phyloP scores from a whole-genome alignment of 2,329 filamentous ascomycete species.

The Pseudocercospora fuligena region DNA sequence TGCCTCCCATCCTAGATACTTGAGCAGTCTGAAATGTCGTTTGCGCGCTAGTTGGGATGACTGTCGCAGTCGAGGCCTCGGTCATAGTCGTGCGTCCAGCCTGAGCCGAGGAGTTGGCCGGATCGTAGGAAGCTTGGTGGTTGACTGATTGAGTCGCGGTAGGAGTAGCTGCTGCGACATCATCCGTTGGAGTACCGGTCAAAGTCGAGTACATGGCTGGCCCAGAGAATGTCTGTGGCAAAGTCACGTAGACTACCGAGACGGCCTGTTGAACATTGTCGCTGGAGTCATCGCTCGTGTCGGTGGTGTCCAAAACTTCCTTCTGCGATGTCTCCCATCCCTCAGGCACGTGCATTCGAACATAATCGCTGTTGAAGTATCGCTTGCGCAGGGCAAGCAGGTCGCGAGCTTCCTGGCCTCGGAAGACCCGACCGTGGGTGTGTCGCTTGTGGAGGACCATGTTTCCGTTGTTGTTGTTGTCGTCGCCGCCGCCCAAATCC shows the following conservation, averaged over 20 bases:
- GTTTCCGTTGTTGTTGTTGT: slow-evolving; percentile 21
- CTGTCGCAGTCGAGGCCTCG: slow-evolving; percentile 21
- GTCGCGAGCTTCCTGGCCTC: slow-evolving; percentile 33
- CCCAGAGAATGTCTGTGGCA: not conserved
- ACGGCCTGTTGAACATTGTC: slow-evolving; percentile 38
- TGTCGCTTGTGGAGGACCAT: slow-evolving; percentile 39
- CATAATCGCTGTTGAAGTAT: slow-evolving; percentile 33
- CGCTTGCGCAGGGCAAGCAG: slow-evolving; percentile 34
- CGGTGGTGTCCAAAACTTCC: not conserved
- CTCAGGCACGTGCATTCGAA: slow-evolving; percentile 36
- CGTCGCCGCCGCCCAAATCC: slow-evolving; percentile 9
- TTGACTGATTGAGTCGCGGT: slow-evolving; percentile 22
- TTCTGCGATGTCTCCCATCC: slow-evolving; percentile 27
- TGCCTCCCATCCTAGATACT: slow-evolving; percentile 25
- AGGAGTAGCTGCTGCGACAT: slow-evolving; percentile 22
- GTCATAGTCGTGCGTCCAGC: slow-evolving; percentile 14
- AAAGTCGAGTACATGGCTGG: slow-evolving; percentile 42
- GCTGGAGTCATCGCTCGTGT: not conserved
- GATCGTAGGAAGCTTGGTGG: slow-evolving; percentile 20
- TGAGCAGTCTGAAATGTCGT: slow-evolving; percentile 30
- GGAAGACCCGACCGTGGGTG: slow-evolving; percentile 38
- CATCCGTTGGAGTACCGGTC: slow-evolving; percentile 24
- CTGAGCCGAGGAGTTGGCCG: slow-evolving; percentile 20
- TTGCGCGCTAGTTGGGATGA: slow-evolving; percentile 21
- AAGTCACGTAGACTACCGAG: slow-evolving; percentile 59